Conservation (phyloP, 305 asterid species). For the Fraxinus xanthoxyloides region DNA sequence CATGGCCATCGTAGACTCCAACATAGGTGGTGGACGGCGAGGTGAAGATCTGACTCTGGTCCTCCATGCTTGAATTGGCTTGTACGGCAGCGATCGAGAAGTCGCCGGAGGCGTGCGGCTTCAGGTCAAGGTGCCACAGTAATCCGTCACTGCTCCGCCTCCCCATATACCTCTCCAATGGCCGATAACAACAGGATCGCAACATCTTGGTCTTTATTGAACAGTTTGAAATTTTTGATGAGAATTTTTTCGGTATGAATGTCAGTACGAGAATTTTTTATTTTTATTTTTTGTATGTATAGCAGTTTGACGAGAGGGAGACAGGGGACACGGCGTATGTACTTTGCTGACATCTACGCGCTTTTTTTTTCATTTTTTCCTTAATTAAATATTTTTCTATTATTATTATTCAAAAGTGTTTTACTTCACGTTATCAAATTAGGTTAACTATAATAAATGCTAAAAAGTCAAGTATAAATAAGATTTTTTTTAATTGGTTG, state of each 20-base stretch:
- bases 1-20: conserved; percentile 97
- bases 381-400: not conserved
- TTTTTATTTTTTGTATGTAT: too few species aligned
- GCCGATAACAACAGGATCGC: conserved; percentile 52
- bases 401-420: not conserved
- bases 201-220: conserved; percentile 39
- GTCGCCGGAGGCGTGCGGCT: conserved; percentile 81
- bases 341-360: not conserved
- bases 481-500: not conserved
- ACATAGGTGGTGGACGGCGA: conserved; percentile 85
- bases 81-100: conserved; percentile 93
- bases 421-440: not conserved
- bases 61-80: conserved; percentile 87
- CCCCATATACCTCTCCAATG: conserved; percentile 57
- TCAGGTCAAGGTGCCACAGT: conserved; percentile 79
- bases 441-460: too few species aligned
- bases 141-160: conserved; percentile 62
- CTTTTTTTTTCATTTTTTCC: not conserved
- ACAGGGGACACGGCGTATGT: not conserved
- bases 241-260: not conserved
- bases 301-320: not conserved
- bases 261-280: not conserved
- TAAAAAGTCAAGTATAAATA: not conserved
- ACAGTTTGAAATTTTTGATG: not conserved
- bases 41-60: conserved; percentile 80